Conservation (phyloP, 1,284 basidiomycete species). For the Apiotrichum domesticum region DNA sequence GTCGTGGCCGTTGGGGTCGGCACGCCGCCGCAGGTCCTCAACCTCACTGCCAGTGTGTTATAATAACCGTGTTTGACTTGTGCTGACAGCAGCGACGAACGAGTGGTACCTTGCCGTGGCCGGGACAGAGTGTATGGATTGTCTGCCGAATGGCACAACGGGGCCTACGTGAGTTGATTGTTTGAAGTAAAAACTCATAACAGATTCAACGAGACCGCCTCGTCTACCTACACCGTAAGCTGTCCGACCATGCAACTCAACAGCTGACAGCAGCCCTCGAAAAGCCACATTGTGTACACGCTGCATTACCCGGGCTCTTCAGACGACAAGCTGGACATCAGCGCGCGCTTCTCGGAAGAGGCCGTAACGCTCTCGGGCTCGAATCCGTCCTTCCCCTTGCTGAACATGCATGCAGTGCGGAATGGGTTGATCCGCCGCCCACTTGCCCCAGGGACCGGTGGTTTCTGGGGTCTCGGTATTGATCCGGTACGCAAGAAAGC, state of each 20-base stretch:
- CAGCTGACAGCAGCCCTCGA: conserved; percentile 4
- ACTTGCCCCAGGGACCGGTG: conserved; percentile 23
- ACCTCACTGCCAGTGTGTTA: conserved; percentile 24
- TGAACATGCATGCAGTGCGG: not conserved
- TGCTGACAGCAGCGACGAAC: conserved; percentile 7
- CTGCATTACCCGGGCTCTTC: conserved; percentile 26
- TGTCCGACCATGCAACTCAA: not conserved
- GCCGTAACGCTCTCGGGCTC: conserved; percentile 5
- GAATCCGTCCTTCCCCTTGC: not conserved
- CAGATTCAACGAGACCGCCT: conserved; percentile 5
- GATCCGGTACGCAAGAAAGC: conserved; percentile 25
- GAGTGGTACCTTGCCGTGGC: conserved; percentile 1
- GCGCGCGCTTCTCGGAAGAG: conserved; percentile 19
- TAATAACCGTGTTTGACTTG: no score
- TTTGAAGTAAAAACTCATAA: no score
- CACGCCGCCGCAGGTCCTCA: conserved; percentile 26
- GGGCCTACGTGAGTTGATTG: no score
- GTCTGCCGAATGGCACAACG: not conserved
- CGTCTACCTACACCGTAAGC: not conserved
- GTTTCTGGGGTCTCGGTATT: conserved; percentile 41
- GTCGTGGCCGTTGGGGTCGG: conserved; percentile 31
- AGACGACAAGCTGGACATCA: conserved; percentile 19
- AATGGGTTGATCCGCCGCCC: not conserved
- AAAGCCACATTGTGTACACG: conserved; percentile 22
- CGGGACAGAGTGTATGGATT: not conserved